These are phyloP conservation scores for Citrus unshiu DNA, from an alignment of 345 rosid species.

Conservation along the genomic window DNA sequence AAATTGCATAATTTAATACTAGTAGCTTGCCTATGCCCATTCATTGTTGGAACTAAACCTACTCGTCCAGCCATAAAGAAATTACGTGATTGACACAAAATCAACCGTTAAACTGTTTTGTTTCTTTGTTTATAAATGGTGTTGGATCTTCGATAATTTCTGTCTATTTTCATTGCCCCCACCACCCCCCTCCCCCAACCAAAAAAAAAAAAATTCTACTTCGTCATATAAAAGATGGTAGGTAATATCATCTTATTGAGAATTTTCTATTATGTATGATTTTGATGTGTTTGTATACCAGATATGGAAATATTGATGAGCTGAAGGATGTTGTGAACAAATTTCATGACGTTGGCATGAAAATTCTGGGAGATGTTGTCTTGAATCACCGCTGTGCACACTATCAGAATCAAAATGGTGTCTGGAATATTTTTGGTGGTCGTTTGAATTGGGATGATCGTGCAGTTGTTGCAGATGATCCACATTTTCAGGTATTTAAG, in stretches of 20 bases:
- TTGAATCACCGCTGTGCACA: conserved; percentile 97
- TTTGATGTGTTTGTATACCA: conserved; percentile 20
- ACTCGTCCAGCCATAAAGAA: not conserved
- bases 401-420: conserved; percentile 74
- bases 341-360: conserved; percentile 67
- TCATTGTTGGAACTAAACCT: not conserved
- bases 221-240: not conserved
- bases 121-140: not conserved
- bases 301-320: conserved; percentile 85
- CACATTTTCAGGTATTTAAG: conserved; percentile 82
- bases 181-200: no score
- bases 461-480: conserved; percentile 93
- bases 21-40: not conserved
- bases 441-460: conserved; percentile 91
- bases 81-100: not conserved
- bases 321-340: conserved; percentile 67
- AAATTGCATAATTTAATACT: not conserved
- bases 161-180: not conserved
- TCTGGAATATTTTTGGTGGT: conserved; percentile 96
- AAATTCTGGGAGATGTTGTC: conserved; percentile 93
- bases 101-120: not conserved
- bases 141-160: not conserved
- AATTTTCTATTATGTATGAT: conserved; percentile 6
- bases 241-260: not conserved
- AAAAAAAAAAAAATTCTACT: not conserved